Base-by-base conservation (phyloP, 164 flowering plant species). In the Nymphaea colorata region DNA sequence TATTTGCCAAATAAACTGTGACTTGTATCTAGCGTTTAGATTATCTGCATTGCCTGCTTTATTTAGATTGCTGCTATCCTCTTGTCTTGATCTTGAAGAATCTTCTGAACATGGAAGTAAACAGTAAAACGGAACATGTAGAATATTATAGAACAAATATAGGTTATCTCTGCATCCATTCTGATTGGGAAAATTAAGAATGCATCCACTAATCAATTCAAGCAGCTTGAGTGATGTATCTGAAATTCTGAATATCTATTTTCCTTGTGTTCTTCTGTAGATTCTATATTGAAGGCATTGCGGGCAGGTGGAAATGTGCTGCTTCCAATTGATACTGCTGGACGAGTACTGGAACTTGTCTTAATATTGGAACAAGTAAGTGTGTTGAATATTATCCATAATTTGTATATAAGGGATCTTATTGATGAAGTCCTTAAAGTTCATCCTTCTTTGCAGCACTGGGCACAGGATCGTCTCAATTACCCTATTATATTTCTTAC, bases 301-400 rank as follows among this genome's bases (percentile, higher is more conserved):
- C 79, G 82, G 75, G 82, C 77, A 12, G 88, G 85, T 71, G 99
- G 99, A 53, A 91, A 91, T 72, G 87, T 94, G 41, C 81, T 94
- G 66, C 81, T 94, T 63, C 99, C 99, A 59, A 89, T 94, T 61
- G 97, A 94, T 82, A 83, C 97, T 51, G 95, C 95, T 61, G 99
- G 99, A 43, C 81, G 96, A 60, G 90, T 91, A 11, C 71, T 94
- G 77, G 99, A 94, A 78, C 90, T 94, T 70, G 59, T 94, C 70
- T 76, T 91, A 71, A 83, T 84, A 65, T 72, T 94, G 76, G 98
- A 94, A 82, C 91, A 87, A 91, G 98, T 89, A 43, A 69, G 76
- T 68, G 64, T 69, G 44, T 12, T 47, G 59, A 61, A 5, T 61
- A 6, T 61, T 10, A 55, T 16, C 63, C 63, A 61, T 6, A 61